Evolutionary conservation across 495 filamentous ascomycete species (phyloP).

Genomic region (Glonium stellatum): DNA sequence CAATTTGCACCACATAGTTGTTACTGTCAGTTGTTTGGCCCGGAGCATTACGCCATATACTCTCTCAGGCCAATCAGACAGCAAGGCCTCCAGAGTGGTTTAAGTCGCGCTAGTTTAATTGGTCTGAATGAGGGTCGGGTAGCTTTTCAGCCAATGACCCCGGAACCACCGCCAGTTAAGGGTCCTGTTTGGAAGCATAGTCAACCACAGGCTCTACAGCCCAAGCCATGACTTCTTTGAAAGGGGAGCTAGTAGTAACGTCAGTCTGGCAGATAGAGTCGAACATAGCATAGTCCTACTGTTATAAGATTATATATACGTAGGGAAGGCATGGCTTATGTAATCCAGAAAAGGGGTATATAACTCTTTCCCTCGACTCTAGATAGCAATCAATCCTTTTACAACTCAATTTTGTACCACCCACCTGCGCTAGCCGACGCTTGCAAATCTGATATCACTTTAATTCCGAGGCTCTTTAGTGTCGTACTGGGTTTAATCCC

Average conservation of each 20-base stretch:
- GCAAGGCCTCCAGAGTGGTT: slow-evolving; percentile 8
- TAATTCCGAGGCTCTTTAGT: slow-evolving; percentile 23
- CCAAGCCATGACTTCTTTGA: slow-evolving; percentile 17
- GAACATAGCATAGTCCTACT: slow-evolving; percentile 41
- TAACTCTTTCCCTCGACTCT: no score
- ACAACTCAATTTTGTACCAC: no score
- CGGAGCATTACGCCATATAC: slow-evolving; percentile 4
- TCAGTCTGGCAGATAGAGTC: slow-evolving; percentile 11
- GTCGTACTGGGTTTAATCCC: slow-evolving; percentile 29
- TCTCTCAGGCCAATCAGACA: slow-evolving; percentile 24
- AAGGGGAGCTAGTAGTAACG: slow-evolving; percentile 20
- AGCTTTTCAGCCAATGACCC: slow-evolving; percentile 47
- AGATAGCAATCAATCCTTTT: no score
- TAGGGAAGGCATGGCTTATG: no score
- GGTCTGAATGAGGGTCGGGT: slow-evolving; percentile 26
- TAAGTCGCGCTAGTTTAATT: slow-evolving; percentile 5
- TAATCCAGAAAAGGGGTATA: no score
- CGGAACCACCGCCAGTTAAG: slow-evolving; percentile 26
- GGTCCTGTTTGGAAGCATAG: slow-evolving; percentile 30
- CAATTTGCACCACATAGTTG: no score
- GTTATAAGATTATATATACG: no score
- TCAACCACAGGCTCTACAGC: slow-evolving; percentile 22
- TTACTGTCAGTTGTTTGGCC: slow-evolving; percentile 4
- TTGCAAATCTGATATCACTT: slow-evolving; percentile 40
- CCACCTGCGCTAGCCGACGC: slow-evolving; percentile 50